A percentile compares a stretch with the other conserved stretches of the same genome.
Evolutionary conservation across 2,329 filamentous ascomycete genomes (phyloP).

Genomic region (Ascochyta koolunga): DNA sequence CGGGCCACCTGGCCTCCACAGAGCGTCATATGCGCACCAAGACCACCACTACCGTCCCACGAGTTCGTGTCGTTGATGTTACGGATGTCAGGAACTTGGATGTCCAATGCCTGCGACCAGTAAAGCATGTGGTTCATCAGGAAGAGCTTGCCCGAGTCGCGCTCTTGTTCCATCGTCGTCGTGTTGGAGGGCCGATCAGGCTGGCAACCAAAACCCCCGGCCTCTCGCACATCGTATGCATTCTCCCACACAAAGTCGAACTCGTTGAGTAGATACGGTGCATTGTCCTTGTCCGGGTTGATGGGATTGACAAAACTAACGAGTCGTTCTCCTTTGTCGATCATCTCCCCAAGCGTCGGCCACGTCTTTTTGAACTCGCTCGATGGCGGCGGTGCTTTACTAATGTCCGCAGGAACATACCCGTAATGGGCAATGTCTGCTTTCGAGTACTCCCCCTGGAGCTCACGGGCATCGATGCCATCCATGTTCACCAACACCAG

Average conservation of each 20-base stretch:
- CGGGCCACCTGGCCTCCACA: slow-evolving; percentile 64
- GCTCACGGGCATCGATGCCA: slow-evolving; percentile 58
- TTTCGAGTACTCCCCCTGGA: slow-evolving; percentile 52
- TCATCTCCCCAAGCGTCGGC: slow-evolving; percentile 74
- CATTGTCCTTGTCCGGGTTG: slow-evolving; percentile 37
- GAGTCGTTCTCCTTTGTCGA: slow-evolving; percentile 65
- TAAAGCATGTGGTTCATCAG: slow-evolving; percentile 82
- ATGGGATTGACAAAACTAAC: slow-evolving; percentile 69
- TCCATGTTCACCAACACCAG: slow-evolving; percentile 73
- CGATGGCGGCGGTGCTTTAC: slow-evolving; percentile 54
- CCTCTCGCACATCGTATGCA: slow-evolving; percentile 65
- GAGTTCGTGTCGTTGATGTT: slow-evolving; percentile 69
- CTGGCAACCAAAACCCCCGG: slow-evolving; percentile 71
- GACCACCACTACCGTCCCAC: slow-evolving; percentile 60
- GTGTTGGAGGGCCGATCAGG: slow-evolving; percentile 67
- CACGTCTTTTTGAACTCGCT: slow-evolving; percentile 57
- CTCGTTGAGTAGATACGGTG: slow-evolving; percentile 65
- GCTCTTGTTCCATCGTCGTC: slow-evolving; percentile 46
- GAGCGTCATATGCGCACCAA: slow-evolving; percentile 41
- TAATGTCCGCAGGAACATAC: slow-evolving; percentile 57
- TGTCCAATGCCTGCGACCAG: slow-evolving; percentile 52
- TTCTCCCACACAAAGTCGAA: slow-evolving; percentile 74
- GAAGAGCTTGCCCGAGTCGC: slow-evolving; percentile 65
- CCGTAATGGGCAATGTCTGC: slow-evolving; percentile 59
- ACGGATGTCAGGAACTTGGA: slow-evolving; percentile 47